Evolutionary conservation across 148 eudicot species (phyloP).

Genomic region (Camellia granthamiana): DNA sequence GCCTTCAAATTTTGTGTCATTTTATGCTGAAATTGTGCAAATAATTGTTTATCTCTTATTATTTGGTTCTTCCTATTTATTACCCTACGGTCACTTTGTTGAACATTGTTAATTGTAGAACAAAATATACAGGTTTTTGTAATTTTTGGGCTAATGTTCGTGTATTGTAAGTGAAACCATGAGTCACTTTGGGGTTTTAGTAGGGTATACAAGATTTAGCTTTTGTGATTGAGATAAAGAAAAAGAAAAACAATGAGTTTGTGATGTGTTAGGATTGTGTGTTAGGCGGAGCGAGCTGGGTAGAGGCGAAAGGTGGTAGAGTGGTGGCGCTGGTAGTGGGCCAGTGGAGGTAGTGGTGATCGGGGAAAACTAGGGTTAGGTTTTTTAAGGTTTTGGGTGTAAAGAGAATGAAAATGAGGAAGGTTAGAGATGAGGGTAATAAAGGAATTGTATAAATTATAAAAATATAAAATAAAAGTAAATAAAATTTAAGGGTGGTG

Average conservation of each 20-base stretch:
- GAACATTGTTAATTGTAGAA: background rate
- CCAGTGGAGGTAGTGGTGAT: too few species aligned
- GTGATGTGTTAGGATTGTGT: background rate
- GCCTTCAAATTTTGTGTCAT: constrained; percentile 6
- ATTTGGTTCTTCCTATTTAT: background rate
- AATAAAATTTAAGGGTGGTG: too few species aligned
- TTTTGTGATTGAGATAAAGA: background rate
- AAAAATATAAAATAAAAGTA: too few species aligned
- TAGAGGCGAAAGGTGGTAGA: too few species aligned
- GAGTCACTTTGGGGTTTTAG: constrained; percentile 4
- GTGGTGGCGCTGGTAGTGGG: too few species aligned
- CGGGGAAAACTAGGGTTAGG: too few species aligned
- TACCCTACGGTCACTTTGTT: background rate
- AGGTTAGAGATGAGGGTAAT: too few species aligned
- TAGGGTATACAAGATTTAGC: background rate
- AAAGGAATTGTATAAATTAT: too few species aligned
- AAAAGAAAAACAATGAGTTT: background rate
- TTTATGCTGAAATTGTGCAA: constrained; percentile 4
- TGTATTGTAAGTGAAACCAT: background rate
- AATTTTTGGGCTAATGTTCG: background rate
- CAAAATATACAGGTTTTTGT: background rate
- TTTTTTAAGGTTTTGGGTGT: too few species aligned
- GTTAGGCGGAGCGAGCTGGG: background rate
- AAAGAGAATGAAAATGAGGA: too few species aligned
- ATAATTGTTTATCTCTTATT: background rate